Conservation (phyloP, 495 filamentous ascomycete genomes). For the Aspergillus panamensis region DNA sequence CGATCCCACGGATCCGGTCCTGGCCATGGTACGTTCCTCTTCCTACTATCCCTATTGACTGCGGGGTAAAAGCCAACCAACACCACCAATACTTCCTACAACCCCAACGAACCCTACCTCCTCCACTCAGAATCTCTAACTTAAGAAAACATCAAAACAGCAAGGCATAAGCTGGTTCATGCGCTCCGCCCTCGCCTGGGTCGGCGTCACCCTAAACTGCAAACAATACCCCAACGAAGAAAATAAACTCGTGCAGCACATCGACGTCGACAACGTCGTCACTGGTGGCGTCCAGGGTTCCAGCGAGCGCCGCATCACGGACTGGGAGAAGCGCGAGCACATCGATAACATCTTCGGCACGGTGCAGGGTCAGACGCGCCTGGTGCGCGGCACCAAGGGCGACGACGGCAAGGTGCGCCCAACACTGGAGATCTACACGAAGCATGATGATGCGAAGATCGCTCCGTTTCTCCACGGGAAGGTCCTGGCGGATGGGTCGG, state of each 20-base stretch:
- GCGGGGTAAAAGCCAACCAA: background rate
- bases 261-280: constrained; percentile 76
- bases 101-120: constrained; percentile 13
- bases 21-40: constrained; percentile 53
- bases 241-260: constrained; percentile 52
- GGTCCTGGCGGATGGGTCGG: constrained; percentile 34
- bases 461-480: constrained; percentile 44
- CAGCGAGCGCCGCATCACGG: constrained; percentile 65
- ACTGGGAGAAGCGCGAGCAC: constrained; percentile 68
- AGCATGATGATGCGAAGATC: constrained; percentile 41
- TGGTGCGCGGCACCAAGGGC: constrained; percentile 38
- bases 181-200: constrained; percentile 69
- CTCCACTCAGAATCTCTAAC: background rate
- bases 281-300: constrained; percentile 74
- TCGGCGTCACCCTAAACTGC: constrained; percentile 68
- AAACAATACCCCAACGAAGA: constrained; percentile 56
- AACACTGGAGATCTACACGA: constrained; percentile 31
- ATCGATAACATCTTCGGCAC: constrained; percentile 78
- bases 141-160: constrained; percentile 24
- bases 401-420: constrained; percentile 38
- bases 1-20: constrained; percentile 64
- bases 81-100: constrained; percentile 5
- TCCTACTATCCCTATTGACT: background rate
- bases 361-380: constrained; percentile 60
- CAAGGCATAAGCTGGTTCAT: constrained; percentile 82